Evolutionary conservation across 352 stramenopile genomes (phyloP).

Genomic region (Globisporangium heterothallicum): DNA sequence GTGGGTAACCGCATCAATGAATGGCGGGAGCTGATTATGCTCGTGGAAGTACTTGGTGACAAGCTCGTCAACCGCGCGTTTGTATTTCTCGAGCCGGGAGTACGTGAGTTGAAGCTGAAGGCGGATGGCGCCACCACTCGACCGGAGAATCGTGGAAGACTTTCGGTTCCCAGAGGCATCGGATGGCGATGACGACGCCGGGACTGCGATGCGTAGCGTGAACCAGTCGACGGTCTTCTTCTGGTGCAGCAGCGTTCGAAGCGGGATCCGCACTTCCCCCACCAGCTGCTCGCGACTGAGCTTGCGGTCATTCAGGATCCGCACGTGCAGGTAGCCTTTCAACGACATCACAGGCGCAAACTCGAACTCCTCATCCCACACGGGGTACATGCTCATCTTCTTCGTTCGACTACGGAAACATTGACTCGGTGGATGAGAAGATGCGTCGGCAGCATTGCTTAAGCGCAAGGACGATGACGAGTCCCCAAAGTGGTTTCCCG

Average conservation of each 20-base stretch:
- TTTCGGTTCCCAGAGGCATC: conserved; percentile 13
- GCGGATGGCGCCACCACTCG: conserved; percentile 36
- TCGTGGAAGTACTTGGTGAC: conserved; percentile 50
- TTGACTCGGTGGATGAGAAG: conserved; percentile 3
- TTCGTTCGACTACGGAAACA: conserved; percentile 55
- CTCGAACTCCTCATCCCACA: conserved; percentile 79
- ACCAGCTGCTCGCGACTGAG: conserved; percentile 62
- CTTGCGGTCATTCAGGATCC: conserved; percentile 66
- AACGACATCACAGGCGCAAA: conserved; percentile 55
- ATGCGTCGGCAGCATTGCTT: neutral
- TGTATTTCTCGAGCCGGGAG: conserved; percentile 53
- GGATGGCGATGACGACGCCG: conserved; percentile 5
- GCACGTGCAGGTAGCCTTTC: conserved; percentile 56
- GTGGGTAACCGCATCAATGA: conserved; percentile 34
- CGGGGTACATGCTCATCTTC: conserved; percentile 70
- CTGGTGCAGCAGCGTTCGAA: conserved; percentile 58
- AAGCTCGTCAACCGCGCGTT: conserved; percentile 54
- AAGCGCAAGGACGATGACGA: too few relatives aligned
- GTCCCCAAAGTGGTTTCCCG: neutral
- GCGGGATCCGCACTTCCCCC: conserved; percentile 55
- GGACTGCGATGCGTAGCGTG: conserved; percentile 28
- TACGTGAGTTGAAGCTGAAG: conserved; percentile 62
- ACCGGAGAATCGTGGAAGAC: conserved; percentile 11
- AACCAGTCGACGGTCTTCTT: conserved; percentile 61
- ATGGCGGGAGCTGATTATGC: conserved; percentile 46